phyloP scores from a whole-genome alignment of 257 asterid genomes.

The Nicotiana tomentosiformis region DNA sequence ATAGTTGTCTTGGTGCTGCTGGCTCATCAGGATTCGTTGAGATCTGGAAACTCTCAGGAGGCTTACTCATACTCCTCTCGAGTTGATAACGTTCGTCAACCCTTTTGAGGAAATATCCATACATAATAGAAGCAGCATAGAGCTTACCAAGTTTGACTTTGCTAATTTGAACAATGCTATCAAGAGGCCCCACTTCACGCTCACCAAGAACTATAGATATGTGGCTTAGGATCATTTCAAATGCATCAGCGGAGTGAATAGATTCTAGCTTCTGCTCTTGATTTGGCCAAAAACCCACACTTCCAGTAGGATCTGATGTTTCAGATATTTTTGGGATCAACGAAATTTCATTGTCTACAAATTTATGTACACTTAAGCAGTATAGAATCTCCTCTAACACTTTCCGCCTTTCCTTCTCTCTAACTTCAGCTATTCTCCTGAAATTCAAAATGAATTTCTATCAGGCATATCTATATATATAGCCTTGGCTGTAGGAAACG shows the following conservation, averaged over 20 bases:
- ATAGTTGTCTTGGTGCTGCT: slow-evolving; percentile 45
- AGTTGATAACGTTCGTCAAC: slow-evolving; percentile 96
- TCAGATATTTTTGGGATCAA: slow-evolving; percentile 71
- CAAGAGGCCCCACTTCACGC: slow-evolving; percentile 59
- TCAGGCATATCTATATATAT: not conserved
- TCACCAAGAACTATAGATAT: slow-evolving; percentile 75
- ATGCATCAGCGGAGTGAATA: slow-evolving; percentile 88
- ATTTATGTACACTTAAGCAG: slow-evolving; percentile 74
- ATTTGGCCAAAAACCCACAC: slow-evolving; percentile 82
- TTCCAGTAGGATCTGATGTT: slow-evolving; percentile 69
- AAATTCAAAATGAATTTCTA: slow-evolving; percentile 13
- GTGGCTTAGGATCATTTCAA: slow-evolving; percentile 85
- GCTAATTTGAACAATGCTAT: slow-evolving; percentile 61
- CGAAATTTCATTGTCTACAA: slow-evolving; percentile 51
- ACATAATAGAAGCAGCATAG: slow-evolving; percentile 92
- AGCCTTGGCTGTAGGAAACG: not conserved
- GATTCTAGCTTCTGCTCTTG: slow-evolving; percentile 79
- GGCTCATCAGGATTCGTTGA: slow-evolving; percentile 34
- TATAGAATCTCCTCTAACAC: slow-evolving; percentile 70
- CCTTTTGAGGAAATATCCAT: slow-evolving; percentile 83
- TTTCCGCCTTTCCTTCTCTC: slow-evolving; percentile 75
- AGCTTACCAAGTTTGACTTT: slow-evolving; percentile 92
- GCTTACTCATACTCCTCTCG: slow-evolving; percentile 83
- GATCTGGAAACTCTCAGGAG: slow-evolving; percentile 64
- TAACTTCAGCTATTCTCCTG: slow-evolving; percentile 94